Conservation (phyloP, 345 rosid species). For the Melastoma malabathricum region DNA sequence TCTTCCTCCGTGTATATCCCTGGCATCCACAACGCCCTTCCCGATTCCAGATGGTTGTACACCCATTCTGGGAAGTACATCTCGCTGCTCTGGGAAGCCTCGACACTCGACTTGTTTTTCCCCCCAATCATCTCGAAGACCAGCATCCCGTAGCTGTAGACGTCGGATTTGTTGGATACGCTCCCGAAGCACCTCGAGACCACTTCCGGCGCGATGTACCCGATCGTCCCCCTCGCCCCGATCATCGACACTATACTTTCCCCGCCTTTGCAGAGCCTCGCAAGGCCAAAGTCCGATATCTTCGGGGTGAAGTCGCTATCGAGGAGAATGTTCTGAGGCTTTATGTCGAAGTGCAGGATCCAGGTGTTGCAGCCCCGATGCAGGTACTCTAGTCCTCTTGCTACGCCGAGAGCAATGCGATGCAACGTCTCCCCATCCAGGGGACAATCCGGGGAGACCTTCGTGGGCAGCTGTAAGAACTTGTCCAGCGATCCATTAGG, state of each 20-base stretch:
- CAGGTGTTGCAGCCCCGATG: constrained; percentile 38
- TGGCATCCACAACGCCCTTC: too few species aligned
- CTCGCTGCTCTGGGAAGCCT: constrained; percentile 5
- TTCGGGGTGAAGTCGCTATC: constrained; percentile 25
- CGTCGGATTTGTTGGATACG: constrained; percentile 25
- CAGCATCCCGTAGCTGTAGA: constrained; percentile 22
- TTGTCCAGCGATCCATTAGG: constrained; percentile 13
- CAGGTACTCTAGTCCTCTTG: constrained; percentile 37
- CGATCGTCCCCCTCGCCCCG: constrained; percentile 26
- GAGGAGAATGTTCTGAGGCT: constrained; percentile 33
- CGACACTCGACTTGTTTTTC: not conserved
- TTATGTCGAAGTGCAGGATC: constrained; percentile 37
- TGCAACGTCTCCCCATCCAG: constrained; percentile 10
- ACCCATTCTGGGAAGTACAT: constrained; percentile 10
- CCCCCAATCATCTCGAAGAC: constrained; percentile 16
- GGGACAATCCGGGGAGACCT: not conserved
- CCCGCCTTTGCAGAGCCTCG: constrained; percentile 22
- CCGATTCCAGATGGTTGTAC: constrained; percentile 6
- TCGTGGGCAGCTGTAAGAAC: not conserved
- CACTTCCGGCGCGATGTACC: constrained; percentile 24
- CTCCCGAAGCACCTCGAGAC: constrained; percentile 10
- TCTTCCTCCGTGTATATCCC: too few species aligned
- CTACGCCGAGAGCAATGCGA: constrained; percentile 18
- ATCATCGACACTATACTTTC: constrained; percentile 21
- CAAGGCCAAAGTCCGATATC: constrained; percentile 41